Evolutionary conservation across 768 basidiomycete genomes (phyloP).

Genomic region (Paxillus ammoniavirescens): DNA sequence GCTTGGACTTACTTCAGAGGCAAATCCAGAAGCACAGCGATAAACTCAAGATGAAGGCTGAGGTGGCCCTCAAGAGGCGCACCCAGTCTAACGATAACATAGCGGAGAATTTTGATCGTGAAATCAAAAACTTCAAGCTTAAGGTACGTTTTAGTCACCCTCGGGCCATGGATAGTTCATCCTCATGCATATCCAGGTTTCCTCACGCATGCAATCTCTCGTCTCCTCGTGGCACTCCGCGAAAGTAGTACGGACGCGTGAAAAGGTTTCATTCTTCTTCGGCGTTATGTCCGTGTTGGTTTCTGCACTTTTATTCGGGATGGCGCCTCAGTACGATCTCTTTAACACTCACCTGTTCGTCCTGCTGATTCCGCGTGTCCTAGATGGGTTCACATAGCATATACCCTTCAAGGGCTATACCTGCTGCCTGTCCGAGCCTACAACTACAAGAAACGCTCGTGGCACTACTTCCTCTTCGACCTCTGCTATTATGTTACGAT

Average conservation of each 20-base stretch:
- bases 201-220: slow-evolving; percentile 75
- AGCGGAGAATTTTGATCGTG: slow-evolving; percentile 79
- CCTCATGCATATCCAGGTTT: slow-evolving; percentile 51
- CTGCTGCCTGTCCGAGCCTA: slow-evolving; percentile 83
- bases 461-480: slow-evolving; percentile 94
- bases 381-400: slow-evolving; percentile 87
- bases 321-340: slow-evolving; percentile 70
- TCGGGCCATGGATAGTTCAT: background rate
- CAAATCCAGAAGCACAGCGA: slow-evolving; percentile 86
- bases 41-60: slow-evolving; percentile 76
- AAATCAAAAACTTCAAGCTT: slow-evolving; percentile 82
- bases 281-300: slow-evolving; percentile 88
- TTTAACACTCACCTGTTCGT: background rate
- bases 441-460: slow-evolving; percentile 87
- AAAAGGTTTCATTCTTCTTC: slow-evolving; percentile 89
- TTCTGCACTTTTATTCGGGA: slow-evolving; percentile 85
- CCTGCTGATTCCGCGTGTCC: slow-evolving; percentile 11
- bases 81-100: slow-evolving; percentile 55
- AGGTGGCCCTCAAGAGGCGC: slow-evolving; percentile 73
- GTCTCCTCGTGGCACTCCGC: slow-evolving; percentile 89
- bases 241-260: slow-evolving; percentile 77
- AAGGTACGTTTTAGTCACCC: slow-evolving; percentile 51
- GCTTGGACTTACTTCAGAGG: slow-evolving; percentile 79
- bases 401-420: slow-evolving; percentile 74
- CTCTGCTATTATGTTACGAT: slow-evolving; percentile 93